A percentile compares a stretch with the other conserved stretches of the same genome.
Evolutionary conservation across 2,329 filamentous ascomycete genomes (phyloP).

Genomic region (Fonsecaea nubica): DNA sequence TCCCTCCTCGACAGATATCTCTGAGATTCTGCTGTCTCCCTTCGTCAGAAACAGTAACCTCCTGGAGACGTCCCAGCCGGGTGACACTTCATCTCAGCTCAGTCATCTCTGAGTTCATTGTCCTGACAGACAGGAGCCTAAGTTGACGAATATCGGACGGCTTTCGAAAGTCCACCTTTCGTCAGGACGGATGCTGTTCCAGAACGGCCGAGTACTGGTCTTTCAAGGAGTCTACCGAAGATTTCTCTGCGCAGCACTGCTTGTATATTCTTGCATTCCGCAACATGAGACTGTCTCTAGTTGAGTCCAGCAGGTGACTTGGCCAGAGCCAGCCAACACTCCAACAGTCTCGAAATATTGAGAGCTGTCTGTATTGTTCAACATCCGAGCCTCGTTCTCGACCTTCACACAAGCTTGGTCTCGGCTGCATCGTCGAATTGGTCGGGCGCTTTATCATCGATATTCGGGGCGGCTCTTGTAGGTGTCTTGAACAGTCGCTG

Average conservation of each 20-base stretch:
- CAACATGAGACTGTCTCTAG: not conserved
- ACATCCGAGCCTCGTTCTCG: not conserved
- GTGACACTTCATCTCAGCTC: not conserved
- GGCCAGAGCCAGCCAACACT: not conserved
- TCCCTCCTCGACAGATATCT: not conserved
- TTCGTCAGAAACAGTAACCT: not conserved
- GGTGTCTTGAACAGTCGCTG: constrained; percentile 24
- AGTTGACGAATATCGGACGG: not conserved
- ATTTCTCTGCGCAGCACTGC: not conserved
- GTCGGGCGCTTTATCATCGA: constrained; percentile 4
- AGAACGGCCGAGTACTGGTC: not conserved
- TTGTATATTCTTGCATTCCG: not conserved
- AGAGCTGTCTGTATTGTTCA: not conserved
- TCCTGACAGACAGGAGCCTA: not conserved
- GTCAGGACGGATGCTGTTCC: not conserved
- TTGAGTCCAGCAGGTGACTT: not conserved
- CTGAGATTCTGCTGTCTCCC: no score
- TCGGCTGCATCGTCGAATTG: constrained; percentile 11
- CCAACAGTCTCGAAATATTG: not conserved
- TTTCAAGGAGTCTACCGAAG: not conserved
- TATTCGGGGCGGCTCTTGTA: not conserved
- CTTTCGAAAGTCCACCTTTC: not conserved
- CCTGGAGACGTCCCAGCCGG: not conserved
- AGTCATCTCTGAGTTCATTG: not conserved
- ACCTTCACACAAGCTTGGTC: constrained; percentile 10